Evolutionary conservation across 1,284 basidiomycete species (phyloP), one percentile per base, ranked within the genome.

Genomic region (Cerioporus squamosus): DNA sequence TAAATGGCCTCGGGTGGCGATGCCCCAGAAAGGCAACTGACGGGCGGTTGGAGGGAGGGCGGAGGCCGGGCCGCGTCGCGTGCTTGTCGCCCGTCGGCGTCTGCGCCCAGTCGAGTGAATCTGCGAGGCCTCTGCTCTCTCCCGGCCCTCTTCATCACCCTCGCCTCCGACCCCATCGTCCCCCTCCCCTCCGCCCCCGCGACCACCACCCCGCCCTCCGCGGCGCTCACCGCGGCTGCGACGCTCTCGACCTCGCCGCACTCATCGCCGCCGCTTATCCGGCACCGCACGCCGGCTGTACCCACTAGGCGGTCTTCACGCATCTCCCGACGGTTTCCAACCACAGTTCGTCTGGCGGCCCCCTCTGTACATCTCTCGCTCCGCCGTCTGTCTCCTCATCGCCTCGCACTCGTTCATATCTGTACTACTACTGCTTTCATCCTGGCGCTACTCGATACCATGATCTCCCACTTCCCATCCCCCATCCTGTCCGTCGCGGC

Each of bases 401-500:
- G 17, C 53, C 43, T 47, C 53, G 51, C 62, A 47, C 61, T 65
- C 59, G 44, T 58, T 56, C 39, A 48, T 49, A 31, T 57, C 46
- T 61, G 55, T 59, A 62, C 22, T 50, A 55, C 60, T 61, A 60
- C 52, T 36, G 36, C 39, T 46, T 45, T 59, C 51, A 40, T 51
- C 53, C 64, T 60, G 55, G 48, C 50, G 29, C 43, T 55, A 46
- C 54, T 49, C 33, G 24, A 52, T 60, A 60, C 61, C 63, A 87
- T 87, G 86, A 70, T 81, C 49, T 61, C 76, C 53, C 65, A 75
- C 38, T 82, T 88, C 45, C 80, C 87, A 38, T 74, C 77, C 17
- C 88, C 88, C 45, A 82, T 91, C 38, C 81, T 91, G 52, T 79
- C 82, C 38, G 77, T 91, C 59, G 78, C 86, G 10, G 76, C 81